These are phyloP conservation scores for Fragosphaeria purpurea DNA, from an alignment of 2,329 filamentous ascomycete genomes.

Conservation along the genomic window DNA sequence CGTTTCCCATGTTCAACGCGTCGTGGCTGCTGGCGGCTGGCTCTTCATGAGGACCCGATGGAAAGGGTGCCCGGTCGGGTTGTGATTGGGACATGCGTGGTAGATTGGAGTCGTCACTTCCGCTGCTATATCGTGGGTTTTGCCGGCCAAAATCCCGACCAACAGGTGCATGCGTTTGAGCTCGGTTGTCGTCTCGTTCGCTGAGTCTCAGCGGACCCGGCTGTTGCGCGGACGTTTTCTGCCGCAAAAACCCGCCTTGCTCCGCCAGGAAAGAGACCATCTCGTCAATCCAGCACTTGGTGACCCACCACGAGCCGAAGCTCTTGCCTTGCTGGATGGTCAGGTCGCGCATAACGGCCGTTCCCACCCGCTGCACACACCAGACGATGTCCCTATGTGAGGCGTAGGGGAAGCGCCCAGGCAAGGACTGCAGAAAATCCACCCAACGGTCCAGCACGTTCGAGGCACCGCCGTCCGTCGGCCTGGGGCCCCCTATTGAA, in stretches of 20 bases:
- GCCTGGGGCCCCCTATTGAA: conserved; percentile 27
- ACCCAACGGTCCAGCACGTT: conserved; percentile 74
- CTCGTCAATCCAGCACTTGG: conserved; percentile 91
- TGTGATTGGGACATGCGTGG: conserved; percentile 37
- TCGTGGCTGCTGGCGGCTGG: conserved; percentile 29
- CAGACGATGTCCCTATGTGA: conserved; percentile 63
- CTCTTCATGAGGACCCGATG: conserved; percentile 25
- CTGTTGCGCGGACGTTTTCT: conserved; percentile 27
- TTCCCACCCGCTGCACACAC: conserved; percentile 66
- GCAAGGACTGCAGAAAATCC: conserved; percentile 58
- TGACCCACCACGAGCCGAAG: conserved; percentile 90
- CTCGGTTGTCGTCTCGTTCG: conserved; percentile 7
- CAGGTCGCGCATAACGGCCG: conserved; percentile 69
- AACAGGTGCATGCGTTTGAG: conserved; percentile 4
- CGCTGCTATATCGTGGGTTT: conserved; percentile 32
- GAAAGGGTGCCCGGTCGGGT: conserved; percentile 41
- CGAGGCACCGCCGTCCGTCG: conserved; percentile 35
- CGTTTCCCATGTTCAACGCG: conserved; percentile 32
- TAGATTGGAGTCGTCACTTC: conserved; percentile 35
- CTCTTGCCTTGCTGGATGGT: conserved; percentile 69
- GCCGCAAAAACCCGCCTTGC: conserved; percentile 75
- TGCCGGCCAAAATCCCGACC: conserved; percentile 26
- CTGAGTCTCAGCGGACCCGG: not conserved
- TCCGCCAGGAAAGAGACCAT: conserved; percentile 86
- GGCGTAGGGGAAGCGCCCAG: conserved; percentile 63